Evolutionary conservation across 345 rosid species (phyloP).

Genomic region (Leavenworthia alabamica): DNA sequence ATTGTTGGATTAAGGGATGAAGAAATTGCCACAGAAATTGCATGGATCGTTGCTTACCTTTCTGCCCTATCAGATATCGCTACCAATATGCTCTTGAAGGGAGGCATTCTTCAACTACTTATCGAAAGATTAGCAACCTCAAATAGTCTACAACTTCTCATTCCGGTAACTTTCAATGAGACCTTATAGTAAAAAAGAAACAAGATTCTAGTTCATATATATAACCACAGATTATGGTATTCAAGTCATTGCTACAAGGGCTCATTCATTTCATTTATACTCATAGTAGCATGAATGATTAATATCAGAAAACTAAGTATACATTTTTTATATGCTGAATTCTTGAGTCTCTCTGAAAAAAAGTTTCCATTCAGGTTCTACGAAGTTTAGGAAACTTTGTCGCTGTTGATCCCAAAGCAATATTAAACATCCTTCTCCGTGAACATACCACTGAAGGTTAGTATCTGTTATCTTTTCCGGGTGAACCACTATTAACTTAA

Average conservation of each 20-base stretch:
- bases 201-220: slow-evolving; percentile 1
- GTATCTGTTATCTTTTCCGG: slow-evolving; percentile 25
- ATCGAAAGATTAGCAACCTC: slow-evolving; percentile 77
- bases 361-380: slow-evolving; percentile 46
- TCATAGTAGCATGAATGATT: neutral
- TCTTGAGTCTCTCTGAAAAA: slow-evolving; percentile 14
- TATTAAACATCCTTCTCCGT: slow-evolving; percentile 46
- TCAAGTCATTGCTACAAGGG: neutral
- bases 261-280: neutral
- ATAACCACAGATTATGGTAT: neutral
- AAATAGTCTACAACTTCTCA: slow-evolving; percentile 73
- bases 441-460: slow-evolving; percentile 65
- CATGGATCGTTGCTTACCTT: slow-evolving; percentile 93
- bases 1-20: slow-evolving; percentile 61
- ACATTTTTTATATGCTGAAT: neutral
- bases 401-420: slow-evolving; percentile 75
- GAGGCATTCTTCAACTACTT: slow-evolving; percentile 61
- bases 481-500: slow-evolving; percentile 7
- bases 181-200: neutral
- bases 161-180: slow-evolving; percentile 51
- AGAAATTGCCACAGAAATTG: slow-evolving; percentile 86
- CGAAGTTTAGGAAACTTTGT: slow-evolving; percentile 90
- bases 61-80: slow-evolving; percentile 90
- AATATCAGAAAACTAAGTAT: neutral
- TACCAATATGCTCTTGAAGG: slow-evolving; percentile 63